phyloP scores from a whole-genome alignment of 108 stramenopile species.

The Discostella pseudostelligera region DNA sequence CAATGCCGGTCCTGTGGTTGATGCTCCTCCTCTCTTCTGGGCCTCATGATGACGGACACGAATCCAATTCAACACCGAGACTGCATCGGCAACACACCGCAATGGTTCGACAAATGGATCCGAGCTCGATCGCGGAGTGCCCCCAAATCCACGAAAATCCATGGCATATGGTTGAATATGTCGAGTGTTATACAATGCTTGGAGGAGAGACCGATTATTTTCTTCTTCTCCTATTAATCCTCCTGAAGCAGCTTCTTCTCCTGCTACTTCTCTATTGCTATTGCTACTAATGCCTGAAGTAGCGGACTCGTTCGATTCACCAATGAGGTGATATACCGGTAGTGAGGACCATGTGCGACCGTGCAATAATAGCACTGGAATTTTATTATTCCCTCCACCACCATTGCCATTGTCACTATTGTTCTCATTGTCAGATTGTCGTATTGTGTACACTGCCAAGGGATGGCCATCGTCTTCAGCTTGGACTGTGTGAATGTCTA shows the following conservation, averaged over 20 bases:
- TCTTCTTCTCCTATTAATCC: constrained; percentile 5
- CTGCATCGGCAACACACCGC: constrained; percentile 73
- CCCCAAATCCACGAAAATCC: constrained; percentile 92
- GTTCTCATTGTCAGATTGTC: too few species aligned
- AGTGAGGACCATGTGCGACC: constrained; percentile 89
- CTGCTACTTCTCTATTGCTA: too few species aligned
- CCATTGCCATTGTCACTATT: constrained; percentile 10
- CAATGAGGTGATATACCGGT: constrained; percentile 78
- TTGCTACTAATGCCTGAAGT: not conserved
- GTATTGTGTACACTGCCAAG: constrained; percentile 69
- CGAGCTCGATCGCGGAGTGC: constrained; percentile 66
- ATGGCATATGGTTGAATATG: constrained; percentile 75
- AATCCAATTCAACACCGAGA: constrained; percentile 78
- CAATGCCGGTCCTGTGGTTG: constrained; percentile 33
- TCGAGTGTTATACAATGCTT: constrained; percentile 54
- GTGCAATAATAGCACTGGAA: constrained; percentile 75
- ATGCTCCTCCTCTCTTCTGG: not conserved
- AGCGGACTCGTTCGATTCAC: not conserved
- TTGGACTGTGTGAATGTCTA: constrained; percentile 68
- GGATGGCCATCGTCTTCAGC: constrained; percentile 71
- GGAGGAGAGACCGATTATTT: constrained; percentile 53
- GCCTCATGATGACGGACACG: constrained; percentile 12
- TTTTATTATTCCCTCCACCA: constrained; percentile 9
- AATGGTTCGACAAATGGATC: constrained; percentile 61
- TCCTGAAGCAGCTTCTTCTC: too few species aligned